Evolutionary conservation across 345 rosid species (phyloP).

Genomic region (Bruguiera sexangula): DNA sequence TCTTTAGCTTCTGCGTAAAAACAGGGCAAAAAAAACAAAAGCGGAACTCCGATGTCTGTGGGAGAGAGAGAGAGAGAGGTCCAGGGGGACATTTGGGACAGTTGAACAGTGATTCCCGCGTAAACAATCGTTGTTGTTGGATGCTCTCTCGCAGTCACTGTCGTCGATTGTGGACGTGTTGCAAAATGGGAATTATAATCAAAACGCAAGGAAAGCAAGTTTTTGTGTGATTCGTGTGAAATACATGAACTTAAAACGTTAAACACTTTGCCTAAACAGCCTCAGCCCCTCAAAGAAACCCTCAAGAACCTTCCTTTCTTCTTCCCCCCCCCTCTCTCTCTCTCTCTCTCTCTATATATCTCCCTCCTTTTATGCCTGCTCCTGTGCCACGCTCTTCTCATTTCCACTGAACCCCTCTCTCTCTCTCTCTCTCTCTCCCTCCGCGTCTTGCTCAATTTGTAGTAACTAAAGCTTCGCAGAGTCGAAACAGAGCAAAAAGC

Average conservation of each 20-base stretch:
- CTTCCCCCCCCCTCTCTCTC: background rate
- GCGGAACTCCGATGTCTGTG: no score
- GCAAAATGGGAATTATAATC: background rate
- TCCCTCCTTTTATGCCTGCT: background rate
- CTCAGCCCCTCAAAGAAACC: constrained; percentile 21
- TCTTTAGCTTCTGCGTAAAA: no score
- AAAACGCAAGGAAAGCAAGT: no score
- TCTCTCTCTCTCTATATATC: background rate
- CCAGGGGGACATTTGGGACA: background rate
- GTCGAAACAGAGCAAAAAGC: no score
- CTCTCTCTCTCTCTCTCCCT: background rate
- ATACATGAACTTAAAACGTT: background rate
- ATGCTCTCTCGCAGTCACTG: background rate
- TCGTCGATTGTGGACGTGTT: background rate
- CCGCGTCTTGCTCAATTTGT: background rate
- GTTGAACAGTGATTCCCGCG: background rate
- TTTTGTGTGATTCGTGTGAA: background rate
- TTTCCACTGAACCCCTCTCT: background rate
- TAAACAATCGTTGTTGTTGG: background rate
- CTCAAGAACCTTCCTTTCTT: constrained; percentile 28
- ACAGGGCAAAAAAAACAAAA: no score
- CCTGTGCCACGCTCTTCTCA: background rate
- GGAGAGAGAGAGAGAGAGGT: no score
- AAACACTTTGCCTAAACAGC: background rate
- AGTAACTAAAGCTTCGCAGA: no score